These are phyloP conservation scores for Collybia mongolica DNA, from an alignment of 768 basidiomycete genomes.

Conservation along the genomic window DNA sequence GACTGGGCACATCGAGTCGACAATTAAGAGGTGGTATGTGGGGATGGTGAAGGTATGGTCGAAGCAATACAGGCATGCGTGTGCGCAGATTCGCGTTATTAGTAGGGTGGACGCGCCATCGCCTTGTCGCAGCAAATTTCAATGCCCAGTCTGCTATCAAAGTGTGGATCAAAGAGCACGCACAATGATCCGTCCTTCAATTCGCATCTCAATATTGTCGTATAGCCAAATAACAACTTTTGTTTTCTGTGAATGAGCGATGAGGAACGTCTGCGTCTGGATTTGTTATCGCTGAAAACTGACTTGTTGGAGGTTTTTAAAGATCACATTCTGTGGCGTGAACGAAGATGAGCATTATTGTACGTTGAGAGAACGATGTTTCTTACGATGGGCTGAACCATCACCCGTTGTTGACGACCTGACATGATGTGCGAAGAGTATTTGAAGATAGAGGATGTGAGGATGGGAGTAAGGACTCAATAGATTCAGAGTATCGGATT, in stretches of 20 bases:
- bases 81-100: background rate
- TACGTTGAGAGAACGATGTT: conserved; percentile 1
- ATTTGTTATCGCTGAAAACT: conserved; percentile 2
- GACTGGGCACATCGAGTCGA: conserved; percentile 5
- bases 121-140: conserved; percentile 29
- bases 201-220: conserved; percentile 95
- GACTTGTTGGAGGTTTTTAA: conserved; percentile 94
- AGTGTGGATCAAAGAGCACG: conserved; percentile 34
- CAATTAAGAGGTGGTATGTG: conserved; percentile 1
- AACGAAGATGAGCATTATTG: conserved; percentile 10
- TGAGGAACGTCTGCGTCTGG: conserved; percentile 10
- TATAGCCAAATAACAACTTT: conserved; percentile 95
- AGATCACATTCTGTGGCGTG: conserved; percentile 81
- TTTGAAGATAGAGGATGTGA: conserved; percentile 9
- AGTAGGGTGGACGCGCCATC: conserved; percentile 14
- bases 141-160: conserved; percentile 32
- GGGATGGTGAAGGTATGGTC: background rate
- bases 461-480: conserved; percentile 10
- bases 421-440: conserved; percentile 60
- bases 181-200: conserved; percentile 95
- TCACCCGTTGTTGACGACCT: conserved; percentile 90
- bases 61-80: background rate
- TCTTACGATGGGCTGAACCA: conserved; percentile 99
- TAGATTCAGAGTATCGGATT: background rate
- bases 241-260: conserved; percentile 51